These are phyloP conservation scores for Exophiala alcalophila DNA, from an alignment of 2,329 filamentous ascomycete species.

Conservation along the genomic window DNA sequence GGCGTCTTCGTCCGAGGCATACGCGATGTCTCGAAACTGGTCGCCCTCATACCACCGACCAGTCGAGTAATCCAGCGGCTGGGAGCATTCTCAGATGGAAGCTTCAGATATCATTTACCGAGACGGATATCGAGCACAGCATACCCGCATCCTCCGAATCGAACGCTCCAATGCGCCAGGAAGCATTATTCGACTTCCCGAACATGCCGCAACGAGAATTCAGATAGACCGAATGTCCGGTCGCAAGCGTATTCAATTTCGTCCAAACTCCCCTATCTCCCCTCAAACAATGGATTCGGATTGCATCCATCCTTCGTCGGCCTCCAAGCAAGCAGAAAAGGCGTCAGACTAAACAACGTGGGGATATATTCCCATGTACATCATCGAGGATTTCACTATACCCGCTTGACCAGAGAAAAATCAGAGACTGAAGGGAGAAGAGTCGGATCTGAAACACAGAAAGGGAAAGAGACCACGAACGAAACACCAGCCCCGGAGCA, in stretches of 20 bases:
- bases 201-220: too few relatives aligned
- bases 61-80: slow-evolving; percentile 20
- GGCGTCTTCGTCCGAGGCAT: slow-evolving; percentile 25
- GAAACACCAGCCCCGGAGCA: slow-evolving; percentile 27
- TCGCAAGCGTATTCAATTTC: background rate
- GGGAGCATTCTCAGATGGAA: slow-evolving; percentile 9
- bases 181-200: too few relatives aligned
- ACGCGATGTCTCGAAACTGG: slow-evolving; percentile 21
- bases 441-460: slow-evolving; percentile 34
- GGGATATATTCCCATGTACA: slow-evolving; percentile 9
- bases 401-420: slow-evolving; percentile 4
- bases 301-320: background rate
- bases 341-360: background rate
- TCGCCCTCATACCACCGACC: slow-evolving; percentile 12
- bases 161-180: too few relatives aligned
- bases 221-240: background rate
- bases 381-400: slow-evolving; percentile 13
- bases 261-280: background rate
- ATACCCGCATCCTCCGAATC: too few relatives aligned
- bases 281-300: background rate
- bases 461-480: slow-evolving; percentile 19
- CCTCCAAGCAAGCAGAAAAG: background rate
- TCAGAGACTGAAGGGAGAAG: slow-evolving; percentile 35
- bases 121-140: slow-evolving; percentile 23
- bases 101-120: slow-evolving; percentile 29